Base-by-base conservation (phyloP, 345 rosid species). In the Boechera retrofracta region DNA sequence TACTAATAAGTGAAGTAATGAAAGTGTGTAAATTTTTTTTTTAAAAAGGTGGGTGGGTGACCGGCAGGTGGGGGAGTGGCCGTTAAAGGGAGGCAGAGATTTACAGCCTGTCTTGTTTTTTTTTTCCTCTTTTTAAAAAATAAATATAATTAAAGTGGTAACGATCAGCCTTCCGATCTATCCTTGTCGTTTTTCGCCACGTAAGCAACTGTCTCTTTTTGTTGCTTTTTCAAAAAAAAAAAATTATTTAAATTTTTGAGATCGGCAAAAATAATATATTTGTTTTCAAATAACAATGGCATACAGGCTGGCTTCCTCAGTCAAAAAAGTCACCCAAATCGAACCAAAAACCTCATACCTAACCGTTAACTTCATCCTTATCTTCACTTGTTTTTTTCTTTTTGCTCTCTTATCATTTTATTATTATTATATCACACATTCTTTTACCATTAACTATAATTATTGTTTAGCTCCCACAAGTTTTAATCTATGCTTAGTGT, bases 221-320 rank as follows among this genome's bases (percentile, higher is more conserved):
- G 4, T 63, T 1, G 12, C 1, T 10, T 28, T 45, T 53, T 55
- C 10, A 16, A 16, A 16, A 16, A 16, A 16, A 16, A 16, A 16
- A 16, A 16, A 16, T 16, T 16, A 16, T 38, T 39, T 39, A 7
- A 8, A 42, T 7, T 29, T 72, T 24, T 15, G 7, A 67, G 60
- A 58, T 67, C 4, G 68, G 35, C 39, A 6, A 31, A 31, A 67
- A 68, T 53, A 63, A 32, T 21, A 21, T 21, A 21, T 21, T 21
- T 21, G 24, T 21, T 21, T 21, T 21, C 24, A 21, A 21, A 21
- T 21, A 21, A 21, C 24, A 84, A 70, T 88, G 96, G 62, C 9
- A 16, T 77, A 87, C 96, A 90, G 96, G 83, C 93, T 90, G 93
- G 93, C 88, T 52, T 73, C 74, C 79, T 64, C 84, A 44, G 93